Evolutionary conservation across 495 filamentous ascomycete genomes (phyloP), one percentile per base, ranked within the genome.

Genomic region (Ascobolus immersus): DNA sequence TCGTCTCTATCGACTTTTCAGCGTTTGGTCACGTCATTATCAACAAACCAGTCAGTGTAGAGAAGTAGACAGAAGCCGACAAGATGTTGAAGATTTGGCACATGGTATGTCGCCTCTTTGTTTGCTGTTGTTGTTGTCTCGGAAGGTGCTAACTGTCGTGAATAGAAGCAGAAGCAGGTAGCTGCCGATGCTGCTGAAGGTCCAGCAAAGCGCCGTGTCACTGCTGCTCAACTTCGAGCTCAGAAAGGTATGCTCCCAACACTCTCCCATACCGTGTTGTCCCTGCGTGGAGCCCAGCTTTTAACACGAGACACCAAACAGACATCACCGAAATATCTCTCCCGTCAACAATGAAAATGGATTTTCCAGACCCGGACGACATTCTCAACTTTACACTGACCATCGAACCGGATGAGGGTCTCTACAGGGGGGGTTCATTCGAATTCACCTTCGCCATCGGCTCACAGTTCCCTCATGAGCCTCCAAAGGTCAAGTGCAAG

Each of bases 191-290:
- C 77, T 40, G 75, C 77, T 30, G 68, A 64, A 14, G 72, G 72
- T 1, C 65, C 69, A 34, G 86, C 80, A 63, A 93, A 90, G 64
- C 93, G 92, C 68, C 92, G 89, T 59, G 81, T 94, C 39, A 96
- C 86, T 20, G 77, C 86, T 26, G 86, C 86, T 38, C 81, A 93
- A 56, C 56, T 96, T 39, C 75, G 86, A 31, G 81, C 91, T 36
- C 89, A 94, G 56, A 86, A 89, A 73, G 86, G 86, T 90, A 56
- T 12, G 44, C 38, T 28, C 26, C 39, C 15, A n/a, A n/a, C n/a
- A n/a, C n/a, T n/a, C 23, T 18, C 17, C 33, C 24, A n/a, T n/a
- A n/a, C 3, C 1, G 28, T n/a, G 6, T 31, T 30, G 20, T 28
- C 29, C 13, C 23, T 23, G 18, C 17, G 1, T 30, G 15, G 17